Conservation (phyloP, 2,329 filamentous ascomycete genomes). For the Fusarium verrucosum region DNA sequence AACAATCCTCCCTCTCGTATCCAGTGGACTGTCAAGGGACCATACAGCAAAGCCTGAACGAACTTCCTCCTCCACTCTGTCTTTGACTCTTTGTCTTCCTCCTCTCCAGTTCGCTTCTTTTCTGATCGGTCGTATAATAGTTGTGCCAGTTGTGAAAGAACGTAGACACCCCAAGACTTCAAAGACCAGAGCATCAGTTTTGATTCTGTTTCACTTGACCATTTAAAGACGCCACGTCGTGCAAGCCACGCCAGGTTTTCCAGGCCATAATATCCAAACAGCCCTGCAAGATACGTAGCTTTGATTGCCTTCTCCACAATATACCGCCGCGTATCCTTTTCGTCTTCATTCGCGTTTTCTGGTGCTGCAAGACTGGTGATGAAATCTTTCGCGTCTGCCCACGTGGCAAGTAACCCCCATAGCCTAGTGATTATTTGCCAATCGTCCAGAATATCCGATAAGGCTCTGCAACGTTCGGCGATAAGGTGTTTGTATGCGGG, state of each 20-base stretch:
- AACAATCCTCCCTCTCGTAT: conserved; percentile 8
- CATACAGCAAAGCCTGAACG: conserved; percentile 11
- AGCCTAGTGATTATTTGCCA: conserved; percentile 31
- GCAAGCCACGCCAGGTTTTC: conserved; percentile 25
- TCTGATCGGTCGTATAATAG: conserved; percentile 6
- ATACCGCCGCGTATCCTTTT: not conserved
- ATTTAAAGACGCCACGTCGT: conserved; percentile 3
- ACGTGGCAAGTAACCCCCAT: conserved; percentile 20
- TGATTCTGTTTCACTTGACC: conserved; percentile 8
- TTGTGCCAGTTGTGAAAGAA: conserved; percentile 18
- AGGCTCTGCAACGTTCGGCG: conserved; percentile 7
- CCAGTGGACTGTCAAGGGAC: conserved; percentile 27
- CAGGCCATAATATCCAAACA: conserved; percentile 5
- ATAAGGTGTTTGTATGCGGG: not conserved
- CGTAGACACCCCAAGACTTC: conserved; percentile 10
- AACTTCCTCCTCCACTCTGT: conserved; percentile 19
- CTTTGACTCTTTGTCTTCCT: not conserved
- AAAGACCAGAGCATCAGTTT: conserved; percentile 23
- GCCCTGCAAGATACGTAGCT: conserved; percentile 8
- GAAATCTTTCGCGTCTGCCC: conserved; percentile 21
- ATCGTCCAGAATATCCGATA: conserved; percentile 29
- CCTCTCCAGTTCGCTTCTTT: not conserved
- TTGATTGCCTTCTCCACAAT: not conserved
- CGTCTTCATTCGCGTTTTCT: fast-evolving
- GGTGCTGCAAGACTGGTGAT: not conserved